Base-by-base conservation (phyloP, 768 basidiomycete genomes). In the Boletus pseudopeckii region DNA sequence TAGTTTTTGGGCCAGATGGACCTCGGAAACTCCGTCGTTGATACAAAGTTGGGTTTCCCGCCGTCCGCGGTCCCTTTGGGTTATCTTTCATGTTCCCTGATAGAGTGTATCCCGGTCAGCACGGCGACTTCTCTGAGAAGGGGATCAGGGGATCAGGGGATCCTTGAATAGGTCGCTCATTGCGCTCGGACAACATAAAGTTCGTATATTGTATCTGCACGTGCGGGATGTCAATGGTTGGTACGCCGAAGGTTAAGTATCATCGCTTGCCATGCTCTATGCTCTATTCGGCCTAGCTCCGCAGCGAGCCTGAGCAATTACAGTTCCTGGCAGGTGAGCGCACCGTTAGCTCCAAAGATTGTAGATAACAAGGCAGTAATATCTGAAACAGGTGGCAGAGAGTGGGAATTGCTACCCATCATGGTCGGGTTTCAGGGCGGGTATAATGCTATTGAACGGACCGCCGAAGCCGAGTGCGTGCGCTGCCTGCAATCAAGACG, bases 341-440 rank as follows among this genome's bases (percentile, higher is more conserved):
- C 3, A 18, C 20, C 6, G 6, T 24, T 15, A 40, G 33, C 2
- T 45, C 28, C 22, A 5, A n/a, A 33, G 28, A 28, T n/a, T 24
- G 38, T 42, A 9, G 33, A 34, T 14, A 34, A 39, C 3, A 7
- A 32, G 8, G 20, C 8, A 43, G n/a, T 18, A 13, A 33, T 28
- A 48, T 37, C 42, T 45, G 53, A 56, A 30, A 48, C 52, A 69
- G 56, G 75, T 80, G 18, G 76, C 80, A 0, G 75, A 82, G 58
- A 75, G 70, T 77, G 40, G 63, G 57, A 13, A 72, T 80, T 49
- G 76, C 75, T 57, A 66, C 70, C 36, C 65, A 70, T 42, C 73
- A 77, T 43, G 73, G 75, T 26, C 81, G 74, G 69, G 71, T 83
- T 81, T 59, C 79, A 82, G 59, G 75, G 73, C 3, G 59, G 71